Evolutionary conservation across 2,329 filamentous ascomycete species (phyloP).

Genomic region (Colletotrichum phormii): DNA sequence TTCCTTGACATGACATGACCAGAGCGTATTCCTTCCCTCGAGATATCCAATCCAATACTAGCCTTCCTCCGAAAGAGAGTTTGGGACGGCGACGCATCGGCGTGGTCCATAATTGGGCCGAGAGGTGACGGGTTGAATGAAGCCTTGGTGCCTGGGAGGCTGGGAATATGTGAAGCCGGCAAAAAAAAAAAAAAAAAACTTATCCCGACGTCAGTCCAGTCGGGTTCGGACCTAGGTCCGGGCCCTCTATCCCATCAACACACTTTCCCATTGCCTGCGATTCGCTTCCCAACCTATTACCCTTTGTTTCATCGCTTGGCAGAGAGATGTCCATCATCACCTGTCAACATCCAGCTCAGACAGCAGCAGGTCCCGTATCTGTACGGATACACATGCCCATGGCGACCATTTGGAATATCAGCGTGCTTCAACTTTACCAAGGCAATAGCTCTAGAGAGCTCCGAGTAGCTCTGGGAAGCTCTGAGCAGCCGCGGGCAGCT

Average conservation of each 20-base stretch:
- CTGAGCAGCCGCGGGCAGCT: background rate
- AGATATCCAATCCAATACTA: background rate
- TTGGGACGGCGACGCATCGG: conserved; percentile 16
- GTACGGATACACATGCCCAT: background rate
- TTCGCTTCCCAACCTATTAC: conserved; percentile 14
- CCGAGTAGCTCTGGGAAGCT: background rate
- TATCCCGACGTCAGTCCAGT: conserved; percentile 30
- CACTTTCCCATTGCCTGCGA: conserved; percentile 8
- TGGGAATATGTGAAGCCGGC: background rate
- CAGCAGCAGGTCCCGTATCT: background rate
- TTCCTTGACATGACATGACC: background rate
- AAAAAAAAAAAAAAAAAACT: conserved; percentile 25
- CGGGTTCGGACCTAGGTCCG: conserved; percentile 23
- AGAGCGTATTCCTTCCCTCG: background rate
- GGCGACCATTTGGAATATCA: conserved; percentile 13
- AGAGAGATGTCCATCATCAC: background rate
- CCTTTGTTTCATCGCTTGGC: conserved; percentile 12
- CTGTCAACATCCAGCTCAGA: background rate
- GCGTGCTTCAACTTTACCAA: background rate
- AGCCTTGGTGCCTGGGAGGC: background rate
- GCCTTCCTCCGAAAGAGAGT: background rate
- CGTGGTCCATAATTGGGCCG: conserved; percentile 19
- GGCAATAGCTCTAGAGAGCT: too few species aligned
- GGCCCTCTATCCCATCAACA: background rate
- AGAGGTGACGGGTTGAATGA: background rate